Evolutionary conservation across 169 alveolate genomes (phyloP).

Genomic region (Cryptosporidium felis): DNA sequence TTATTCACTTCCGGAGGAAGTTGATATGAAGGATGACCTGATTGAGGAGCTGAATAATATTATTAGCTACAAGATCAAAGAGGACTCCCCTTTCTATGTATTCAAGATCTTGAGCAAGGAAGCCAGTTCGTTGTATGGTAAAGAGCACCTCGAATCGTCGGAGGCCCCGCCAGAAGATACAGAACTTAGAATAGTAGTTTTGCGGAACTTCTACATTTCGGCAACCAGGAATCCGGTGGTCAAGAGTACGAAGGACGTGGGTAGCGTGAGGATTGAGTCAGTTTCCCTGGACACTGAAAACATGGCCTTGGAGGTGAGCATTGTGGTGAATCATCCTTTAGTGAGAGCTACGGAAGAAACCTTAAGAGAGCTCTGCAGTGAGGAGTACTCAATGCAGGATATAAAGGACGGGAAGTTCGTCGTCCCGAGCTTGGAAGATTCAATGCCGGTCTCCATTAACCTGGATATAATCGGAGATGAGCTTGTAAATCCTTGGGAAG

Average conservation of each 20-base stretch:
- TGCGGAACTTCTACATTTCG: constrained; percentile 5
- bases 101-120: constrained; percentile 41
- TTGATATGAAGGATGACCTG: constrained; percentile 1
- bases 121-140: constrained; percentile 7
- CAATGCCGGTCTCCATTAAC: constrained; percentile 9
- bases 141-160: constrained; percentile 27
- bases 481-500: constrained; percentile 73
- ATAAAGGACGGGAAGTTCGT: constrained; percentile 3
- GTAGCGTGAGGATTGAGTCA: not conserved
- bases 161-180: not conserved
- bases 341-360: not conserved
- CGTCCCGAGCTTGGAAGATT: constrained; percentile 30
- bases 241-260: constrained; percentile 19
- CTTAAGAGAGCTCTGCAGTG: not conserved
- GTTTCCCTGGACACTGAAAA: not conserved
- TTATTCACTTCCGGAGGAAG: not conserved
- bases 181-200: constrained; percentile 25
- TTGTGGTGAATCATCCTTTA: constrained; percentile 15
- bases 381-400: constrained; percentile 37
- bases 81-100: constrained; percentile 15
- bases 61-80: constrained; percentile 22
- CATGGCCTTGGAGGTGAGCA: not conserved
- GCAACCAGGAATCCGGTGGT: constrained; percentile 49
- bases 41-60: constrained; percentile 39
- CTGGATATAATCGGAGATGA: constrained; percentile 65